These are phyloP conservation scores for Spinellus fusiger DNA, from an alignment of 192 early-diverging fungal genomes.

Conservation along the genomic window DNA sequence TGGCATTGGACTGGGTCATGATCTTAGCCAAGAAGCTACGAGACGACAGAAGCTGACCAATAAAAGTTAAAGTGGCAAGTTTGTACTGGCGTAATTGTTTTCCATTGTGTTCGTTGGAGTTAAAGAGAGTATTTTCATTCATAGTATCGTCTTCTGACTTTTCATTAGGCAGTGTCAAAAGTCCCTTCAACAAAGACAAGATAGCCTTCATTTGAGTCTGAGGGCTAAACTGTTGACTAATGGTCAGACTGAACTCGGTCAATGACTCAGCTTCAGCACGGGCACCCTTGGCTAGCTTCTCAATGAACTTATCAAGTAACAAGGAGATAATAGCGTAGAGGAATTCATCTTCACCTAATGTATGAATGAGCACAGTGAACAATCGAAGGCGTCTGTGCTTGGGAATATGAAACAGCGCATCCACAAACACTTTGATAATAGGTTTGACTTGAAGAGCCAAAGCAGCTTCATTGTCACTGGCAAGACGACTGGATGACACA, in stretches of 20 bases:
- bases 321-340: slow-evolving; percentile 67
- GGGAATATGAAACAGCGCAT: slow-evolving; percentile 88
- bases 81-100: slow-evolving; percentile 66
- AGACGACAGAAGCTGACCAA: slow-evolving; percentile 41
- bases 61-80: slow-evolving; percentile 50
- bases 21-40: slow-evolving; percentile 49
- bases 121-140: slow-evolving; percentile 15
- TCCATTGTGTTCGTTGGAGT: slow-evolving; percentile 36
- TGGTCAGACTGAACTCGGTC: slow-evolving; percentile 66
- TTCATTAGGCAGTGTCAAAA: slow-evolving; percentile 52
- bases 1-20: slow-evolving; percentile 26
- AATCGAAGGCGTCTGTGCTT: slow-evolving; percentile 84
- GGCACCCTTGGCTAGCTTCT: slow-evolving; percentile 41
- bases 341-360: slow-evolving; percentile 72
- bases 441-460: slow-evolving; percentile 56
- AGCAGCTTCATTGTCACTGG: slow-evolving; percentile 25
- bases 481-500: slow-evolving; percentile 40
- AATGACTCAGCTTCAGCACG: slow-evolving; percentile 59
- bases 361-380: slow-evolving; percentile 74
- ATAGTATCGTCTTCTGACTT: slow-evolving; percentile 23
- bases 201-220: slow-evolving; percentile 62
- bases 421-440: slow-evolving; percentile 86
- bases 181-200: slow-evolving; percentile 48
- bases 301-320: slow-evolving; percentile 66
- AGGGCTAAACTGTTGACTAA: slow-evolving; percentile 64